Percentiles rank a stretch among this genome's conserved stretches.
Conservation (phyloP, 2,329 filamentous ascomycete species). For the Dactylellina drechsleri region DNA sequence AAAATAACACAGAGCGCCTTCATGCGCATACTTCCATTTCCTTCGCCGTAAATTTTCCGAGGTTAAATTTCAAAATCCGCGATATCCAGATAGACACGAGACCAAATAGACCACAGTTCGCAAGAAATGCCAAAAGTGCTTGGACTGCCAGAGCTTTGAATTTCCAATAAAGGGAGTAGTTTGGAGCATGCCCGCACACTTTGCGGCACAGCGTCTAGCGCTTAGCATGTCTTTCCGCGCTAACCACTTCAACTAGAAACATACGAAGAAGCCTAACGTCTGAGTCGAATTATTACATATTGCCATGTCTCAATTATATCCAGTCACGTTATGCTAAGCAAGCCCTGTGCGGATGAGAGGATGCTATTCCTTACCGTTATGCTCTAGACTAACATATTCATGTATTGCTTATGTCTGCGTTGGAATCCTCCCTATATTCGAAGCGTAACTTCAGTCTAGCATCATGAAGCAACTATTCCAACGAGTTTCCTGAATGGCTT, state of each 20-base stretch:
- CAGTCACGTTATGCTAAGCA: neutral
- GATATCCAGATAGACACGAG: neutral
- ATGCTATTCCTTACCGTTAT: slow-evolving; percentile 5
- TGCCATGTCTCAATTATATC: neutral
- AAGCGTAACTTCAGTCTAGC: too few species aligned
- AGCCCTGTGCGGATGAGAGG: slow-evolving; percentile 5
- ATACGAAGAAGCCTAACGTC: neutral
- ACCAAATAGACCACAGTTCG: neutral
- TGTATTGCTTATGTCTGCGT: too few species aligned
- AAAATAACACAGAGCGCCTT: neutral
- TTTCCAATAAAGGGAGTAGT: too few species aligned
- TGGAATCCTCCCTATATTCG: too few species aligned
- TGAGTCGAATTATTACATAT: neutral
- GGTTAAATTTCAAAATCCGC: too few species aligned
- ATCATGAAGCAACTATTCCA: too few species aligned
- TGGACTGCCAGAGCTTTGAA: too few species aligned
- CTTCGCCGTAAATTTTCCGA: neutral
- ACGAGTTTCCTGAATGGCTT: too few species aligned
- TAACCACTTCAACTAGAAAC: neutral
- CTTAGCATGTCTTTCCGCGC: neutral
- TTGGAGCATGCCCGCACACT: neutral
- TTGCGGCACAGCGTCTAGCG: slow-evolving; percentile 5
- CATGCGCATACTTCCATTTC: neutral
- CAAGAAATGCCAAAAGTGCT: neutral
- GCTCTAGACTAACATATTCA: too few species aligned